These are phyloP conservation scores for Tripidium arundinaceum DNA, from an alignment of 202 grass and related monocot species.

Conservation along the genomic window DNA sequence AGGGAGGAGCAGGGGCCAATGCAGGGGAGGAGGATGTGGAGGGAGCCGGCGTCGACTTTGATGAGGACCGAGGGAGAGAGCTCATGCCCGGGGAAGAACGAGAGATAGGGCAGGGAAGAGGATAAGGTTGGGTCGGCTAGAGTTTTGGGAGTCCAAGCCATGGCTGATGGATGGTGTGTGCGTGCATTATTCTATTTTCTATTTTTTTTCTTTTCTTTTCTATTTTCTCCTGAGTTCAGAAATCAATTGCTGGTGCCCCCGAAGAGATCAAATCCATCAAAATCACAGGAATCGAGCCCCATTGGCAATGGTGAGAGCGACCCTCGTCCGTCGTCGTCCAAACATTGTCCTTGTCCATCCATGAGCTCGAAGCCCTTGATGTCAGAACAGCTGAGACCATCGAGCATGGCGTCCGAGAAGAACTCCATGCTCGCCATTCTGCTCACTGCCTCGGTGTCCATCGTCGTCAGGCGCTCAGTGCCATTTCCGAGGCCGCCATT, in stretches of 20 bases:
- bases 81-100: too few species aligned
- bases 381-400: conserved; percentile 28
- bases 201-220: too few species aligned
- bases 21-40: too few species aligned
- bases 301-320: conserved; percentile 25
- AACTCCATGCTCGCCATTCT: conserved; percentile 13
- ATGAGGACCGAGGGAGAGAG: too few species aligned
- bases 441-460: background rate
- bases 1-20: too few species aligned
- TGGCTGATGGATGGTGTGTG: too few species aligned
- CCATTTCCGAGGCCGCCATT: background rate
- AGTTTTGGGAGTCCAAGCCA: too few species aligned
- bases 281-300: conserved; percentile 39
- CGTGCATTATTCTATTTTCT: too few species aligned
- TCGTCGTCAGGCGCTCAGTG: background rate
- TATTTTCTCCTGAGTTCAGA: conserved; percentile 12
- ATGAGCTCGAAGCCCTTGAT: conserved; percentile 11
- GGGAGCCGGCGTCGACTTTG: too few species aligned
- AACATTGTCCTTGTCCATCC: background rate
- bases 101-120: too few species aligned
- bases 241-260: conserved; percentile 22
- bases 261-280: conserved; percentile 47
- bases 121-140: too few species aligned
- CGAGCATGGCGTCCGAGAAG: conserved; percentile 15
- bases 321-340: conserved; percentile 29